phyloP scores from a whole-genome alignment of 768 basidiomycete genomes.

The Mycena vitilis region DNA sequence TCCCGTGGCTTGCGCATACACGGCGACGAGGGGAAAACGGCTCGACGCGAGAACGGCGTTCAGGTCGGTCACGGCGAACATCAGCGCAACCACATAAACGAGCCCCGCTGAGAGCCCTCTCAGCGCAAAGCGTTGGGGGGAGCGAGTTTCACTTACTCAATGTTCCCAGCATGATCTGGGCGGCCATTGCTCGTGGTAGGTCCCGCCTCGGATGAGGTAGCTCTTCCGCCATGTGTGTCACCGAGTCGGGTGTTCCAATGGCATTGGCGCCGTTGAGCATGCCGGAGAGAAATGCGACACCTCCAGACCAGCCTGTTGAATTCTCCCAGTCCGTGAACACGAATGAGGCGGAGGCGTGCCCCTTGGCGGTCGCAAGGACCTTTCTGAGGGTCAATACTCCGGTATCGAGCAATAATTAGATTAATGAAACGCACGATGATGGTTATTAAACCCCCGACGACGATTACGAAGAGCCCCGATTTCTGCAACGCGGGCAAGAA shows the following conservation, averaged over 20 bases:
- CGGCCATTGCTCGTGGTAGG: slow-evolving; percentile 32
- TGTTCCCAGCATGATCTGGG: slow-evolving; percentile 29
- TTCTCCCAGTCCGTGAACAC: slow-evolving; percentile 34
- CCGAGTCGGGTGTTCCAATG: slow-evolving; percentile 35
- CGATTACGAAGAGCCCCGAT: slow-evolving; percentile 26
- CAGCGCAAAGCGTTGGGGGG: too few species aligned
- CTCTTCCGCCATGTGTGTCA: slow-evolving; percentile 36
- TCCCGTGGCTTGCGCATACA: slow-evolving; percentile 32
- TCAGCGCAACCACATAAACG: slow-evolving; percentile 28
- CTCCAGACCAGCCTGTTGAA: slow-evolving; percentile 32
- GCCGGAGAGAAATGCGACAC: slow-evolving; percentile 33
- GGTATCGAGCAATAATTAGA: neutral
- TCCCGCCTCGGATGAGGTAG: slow-evolving; percentile 33
- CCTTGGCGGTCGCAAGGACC: slow-evolving; percentile 31
- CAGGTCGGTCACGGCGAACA: slow-evolving; percentile 34
- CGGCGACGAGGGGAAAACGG: slow-evolving; percentile 30
- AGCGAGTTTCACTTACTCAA: slow-evolving; percentile 16
- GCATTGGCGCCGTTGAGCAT: slow-evolving; percentile 36
- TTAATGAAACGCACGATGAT: slow-evolving; percentile 21
- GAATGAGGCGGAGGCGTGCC: slow-evolving; percentile 31
- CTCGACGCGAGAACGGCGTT: slow-evolving; percentile 34
- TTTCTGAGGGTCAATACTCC: slow-evolving; percentile 5
- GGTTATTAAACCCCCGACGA: slow-evolving; percentile 32
- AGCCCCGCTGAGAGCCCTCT: too few species aligned
- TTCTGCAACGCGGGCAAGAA: slow-evolving; percentile 32